phyloP scores from a whole-genome alignment of 768 basidiomycete species.

The Tricholoma hemisulphureum region DNA sequence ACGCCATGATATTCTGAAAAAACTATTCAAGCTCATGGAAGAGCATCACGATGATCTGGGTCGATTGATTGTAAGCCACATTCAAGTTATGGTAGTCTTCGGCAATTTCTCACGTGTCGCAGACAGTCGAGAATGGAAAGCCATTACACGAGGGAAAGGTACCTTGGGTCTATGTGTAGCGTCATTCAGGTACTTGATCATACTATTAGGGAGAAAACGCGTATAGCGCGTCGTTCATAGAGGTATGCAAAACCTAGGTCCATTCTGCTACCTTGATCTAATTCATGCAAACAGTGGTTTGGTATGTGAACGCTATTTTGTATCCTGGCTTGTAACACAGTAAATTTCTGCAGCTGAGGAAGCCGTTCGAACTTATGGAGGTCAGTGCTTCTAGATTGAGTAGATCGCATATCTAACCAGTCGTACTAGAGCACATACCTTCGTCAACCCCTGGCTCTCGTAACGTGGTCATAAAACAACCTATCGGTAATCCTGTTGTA shows the following conservation, averaged over 20 bases:
- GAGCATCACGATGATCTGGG: slow-evolving; percentile 85
- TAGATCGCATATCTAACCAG: background rate
- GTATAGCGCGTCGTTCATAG: slow-evolving; percentile 84
- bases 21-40: slow-evolving; percentile 75
- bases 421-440: slow-evolving; percentile 72
- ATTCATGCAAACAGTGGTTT: slow-evolving; percentile 61
- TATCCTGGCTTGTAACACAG: background rate
- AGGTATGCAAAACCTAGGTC: slow-evolving; percentile 44
- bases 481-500: slow-evolving; percentile 54
- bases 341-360: slow-evolving; percentile 67
- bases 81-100: slow-evolving; percentile 24
- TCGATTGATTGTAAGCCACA: slow-evolving; percentile 69
- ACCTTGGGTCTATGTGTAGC: background rate
- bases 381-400: slow-evolving; percentile 33
- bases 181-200: background rate
- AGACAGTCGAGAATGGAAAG: slow-evolving; percentile 98
- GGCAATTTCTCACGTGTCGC: slow-evolving; percentile 12
- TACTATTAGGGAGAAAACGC: slow-evolving; percentile 69
- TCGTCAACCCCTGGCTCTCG: slow-evolving; percentile 65
- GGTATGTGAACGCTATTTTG: slow-evolving; percentile 43
- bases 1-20: slow-evolving; percentile 81
- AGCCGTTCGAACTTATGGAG: slow-evolving; percentile 88
- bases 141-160: slow-evolving; percentile 82
- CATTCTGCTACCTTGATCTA: background rate
- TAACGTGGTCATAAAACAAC: slow-evolving; percentile 92